These are phyloP conservation scores for Irpex rosettiformis DNA, from an alignment of 1,284 basidiomycete species.

Conservation along the genomic window DNA sequence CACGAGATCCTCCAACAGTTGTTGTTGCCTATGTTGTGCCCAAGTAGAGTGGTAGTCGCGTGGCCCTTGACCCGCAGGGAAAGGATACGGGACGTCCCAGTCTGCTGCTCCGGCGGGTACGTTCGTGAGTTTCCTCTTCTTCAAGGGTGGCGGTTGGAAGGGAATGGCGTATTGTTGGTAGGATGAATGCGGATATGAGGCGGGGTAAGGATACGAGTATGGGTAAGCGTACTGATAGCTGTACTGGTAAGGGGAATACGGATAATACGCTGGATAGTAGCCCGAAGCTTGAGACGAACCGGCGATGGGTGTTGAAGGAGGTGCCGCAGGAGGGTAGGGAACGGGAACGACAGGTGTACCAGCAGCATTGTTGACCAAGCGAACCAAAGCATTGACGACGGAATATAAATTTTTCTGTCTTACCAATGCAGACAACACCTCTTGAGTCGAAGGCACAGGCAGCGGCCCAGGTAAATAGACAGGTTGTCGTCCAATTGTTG, in stretches of 20 bases:
- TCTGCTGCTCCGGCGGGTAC: slow-evolving; percentile 75
- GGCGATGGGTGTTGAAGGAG: slow-evolving; percentile 3
- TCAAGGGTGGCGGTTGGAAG: slow-evolving; percentile 25
- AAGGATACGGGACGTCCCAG: slow-evolving; percentile 80
- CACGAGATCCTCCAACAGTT: slow-evolving; percentile 58
- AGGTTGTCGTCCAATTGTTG: slow-evolving; percentile 19
- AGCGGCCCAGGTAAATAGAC: slow-evolving; percentile 29
- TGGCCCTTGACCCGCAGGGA: slow-evolving; percentile 64
- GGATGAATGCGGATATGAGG: not conserved
- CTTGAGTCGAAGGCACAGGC: slow-evolving; percentile 47
- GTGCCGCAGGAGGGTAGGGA: slow-evolving; percentile 10
- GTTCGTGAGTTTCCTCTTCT: slow-evolving; percentile 57
- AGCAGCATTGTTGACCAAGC: slow-evolving; percentile 34
- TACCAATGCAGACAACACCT: slow-evolving; percentile 55
- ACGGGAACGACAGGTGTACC: slow-evolving; percentile 18
- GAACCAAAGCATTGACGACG: slow-evolving; percentile 56
- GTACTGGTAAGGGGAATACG: slow-evolving; percentile 11
- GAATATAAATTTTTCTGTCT: slow-evolving; percentile 66
- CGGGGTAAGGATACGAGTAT: slow-evolving; percentile 9
- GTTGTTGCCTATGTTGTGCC: slow-evolving; percentile 58
- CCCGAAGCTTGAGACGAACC: not conserved
- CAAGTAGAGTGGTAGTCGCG: slow-evolving; percentile 54
- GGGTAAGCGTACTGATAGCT: slow-evolving; percentile 11
- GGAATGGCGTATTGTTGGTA: not conserved
- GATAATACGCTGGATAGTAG: not conserved